A percentile compares a stretch with the other conserved stretches of the same genome.
Conservation (phyloP, 2,329 filamentous ascomycete species). For the Onygenales sp. region DNA sequence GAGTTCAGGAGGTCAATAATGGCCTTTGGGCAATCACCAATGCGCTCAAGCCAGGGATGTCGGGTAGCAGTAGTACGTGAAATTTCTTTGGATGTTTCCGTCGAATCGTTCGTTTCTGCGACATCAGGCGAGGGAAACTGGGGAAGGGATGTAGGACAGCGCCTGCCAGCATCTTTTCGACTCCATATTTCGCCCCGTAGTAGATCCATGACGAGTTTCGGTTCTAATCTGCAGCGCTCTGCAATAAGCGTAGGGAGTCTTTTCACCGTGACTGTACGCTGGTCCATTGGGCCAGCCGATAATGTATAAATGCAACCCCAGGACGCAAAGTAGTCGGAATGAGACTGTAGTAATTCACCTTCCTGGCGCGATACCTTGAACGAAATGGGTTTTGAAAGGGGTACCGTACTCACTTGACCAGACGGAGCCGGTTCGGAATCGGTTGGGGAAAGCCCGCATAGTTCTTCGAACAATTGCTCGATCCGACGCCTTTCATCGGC, state of each 20-base stretch:
- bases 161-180: conserved; percentile 39
- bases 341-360: conserved; percentile 44
- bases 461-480: conserved; percentile 57
- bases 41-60: conserved; percentile 48
- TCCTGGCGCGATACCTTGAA: conserved; percentile 61
- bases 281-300: conserved; percentile 5
- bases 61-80: background rate
- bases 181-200: conserved; percentile 67
- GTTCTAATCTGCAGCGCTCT: conserved; percentile 66
- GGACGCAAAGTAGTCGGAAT: conserved; percentile 48
- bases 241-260: conserved; percentile 61
- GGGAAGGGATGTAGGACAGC: background rate
- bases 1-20: conserved; percentile 56
- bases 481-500: conserved; percentile 81
- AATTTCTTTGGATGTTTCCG: background rate
- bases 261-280: conserved; percentile 38
- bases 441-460: conserved; percentile 33
- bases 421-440: background rate
- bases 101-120: background rate
- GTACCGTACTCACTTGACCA: conserved; percentile 16
- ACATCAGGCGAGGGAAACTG: background rate
- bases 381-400: conserved; percentile 43
- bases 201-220: conserved; percentile 61
- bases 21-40: conserved; percentile 62
- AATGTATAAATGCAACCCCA: conserved; percentile 70